Evolutionary conservation across 257 asterid species (phyloP), one percentile per base, ranked within the genome.

Genomic region (Plantago elongata): DNA sequence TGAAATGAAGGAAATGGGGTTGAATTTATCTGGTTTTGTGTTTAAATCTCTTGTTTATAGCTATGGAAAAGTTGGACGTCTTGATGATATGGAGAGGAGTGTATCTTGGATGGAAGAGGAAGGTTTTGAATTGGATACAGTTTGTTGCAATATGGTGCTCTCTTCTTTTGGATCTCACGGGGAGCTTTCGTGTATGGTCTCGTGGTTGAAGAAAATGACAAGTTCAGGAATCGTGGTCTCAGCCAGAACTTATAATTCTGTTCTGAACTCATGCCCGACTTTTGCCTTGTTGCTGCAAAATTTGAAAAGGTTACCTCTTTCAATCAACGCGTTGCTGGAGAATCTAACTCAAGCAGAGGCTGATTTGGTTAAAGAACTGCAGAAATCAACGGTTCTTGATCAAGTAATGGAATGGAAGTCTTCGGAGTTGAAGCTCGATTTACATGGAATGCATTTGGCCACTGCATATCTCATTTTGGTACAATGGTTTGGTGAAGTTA

Each of bases 391-490:
- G 0, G 75, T 85, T 67, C 38, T 84, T 59, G 83, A 83, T 63
- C 75, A 78, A 69, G 80, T 67, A 22, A 77, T 78, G 82, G 83
- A 74, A 70, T 81, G 90, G 84, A 72, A 68, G 13, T 66, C 81
- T 17, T 71, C 74, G 5, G 89, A 75, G 75, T 45, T 84, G 89
- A 89, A 83, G 82, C 68, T 89, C 81, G 96, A 92, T 77, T 69
- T 89, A 85, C 99, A 92, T 11, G 97, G 96, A 45, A 81, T 88
- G 97, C 99, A 92, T 78, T 65, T 79, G 75, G 73, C 79, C 42
- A 59, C 82, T 17, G 81, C 94, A 3, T 92, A 81, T 77, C 52
- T 92, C 85, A 67, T 89, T 11, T 70, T 92, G 79, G 81, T 92
- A 56, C 95, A 78, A 51, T 92, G 95, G 96, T 78, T 92, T 68